Evolutionary conservation across 257 asterid species (phyloP), one percentile per base, ranked within the genome.

Genomic region (Coffea eugenioides): DNA sequence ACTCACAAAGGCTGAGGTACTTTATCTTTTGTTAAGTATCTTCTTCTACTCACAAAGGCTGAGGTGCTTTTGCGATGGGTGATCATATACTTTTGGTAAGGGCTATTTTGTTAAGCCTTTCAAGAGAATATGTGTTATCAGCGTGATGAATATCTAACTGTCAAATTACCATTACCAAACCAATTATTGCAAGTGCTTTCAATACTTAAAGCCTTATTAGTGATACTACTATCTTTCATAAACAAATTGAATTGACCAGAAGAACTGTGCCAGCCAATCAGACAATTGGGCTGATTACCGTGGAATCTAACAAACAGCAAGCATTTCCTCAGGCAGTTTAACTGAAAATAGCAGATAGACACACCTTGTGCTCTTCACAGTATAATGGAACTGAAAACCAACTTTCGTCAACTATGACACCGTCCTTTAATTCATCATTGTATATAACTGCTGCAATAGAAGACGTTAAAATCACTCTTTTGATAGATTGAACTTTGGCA

Each of bases 331-430:
- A 23, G 43, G 74, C 74, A 70, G 54, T 70, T 56, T 41, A 54
- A 39, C 36, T 1, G 9, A 18, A 23, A 57, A 54, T 20, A 57
- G 20, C 36, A 54, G n/a, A 57, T 16, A 39, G 16, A 66, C 78
- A 1, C 46, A 92, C 97, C 91, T 91, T 82, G 0, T 73, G 83
- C 78, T 88, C 87, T 82, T 87, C 73, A 59, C 95, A 93, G 67
- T 85, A 78, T 34, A 16, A 46, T 25, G 90, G 89, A 68, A 90
- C 97, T 0, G 97, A 90, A 65, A 82, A 84, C 93, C 95, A 92
- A 49, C 91, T 89, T 73, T 93, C 97, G 48, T 89, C 97, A 6
- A 88, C 72, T 15, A 86, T 49, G 25, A 59, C 83, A 61, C 80
- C 89, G 14, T 83, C 81, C 25, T 66, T 83, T 13, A 82, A 54